Evolutionary conservation across 2,329 filamentous ascomycete genomes (phyloP).

Genomic region (Botryotinia convoluta): DNA sequence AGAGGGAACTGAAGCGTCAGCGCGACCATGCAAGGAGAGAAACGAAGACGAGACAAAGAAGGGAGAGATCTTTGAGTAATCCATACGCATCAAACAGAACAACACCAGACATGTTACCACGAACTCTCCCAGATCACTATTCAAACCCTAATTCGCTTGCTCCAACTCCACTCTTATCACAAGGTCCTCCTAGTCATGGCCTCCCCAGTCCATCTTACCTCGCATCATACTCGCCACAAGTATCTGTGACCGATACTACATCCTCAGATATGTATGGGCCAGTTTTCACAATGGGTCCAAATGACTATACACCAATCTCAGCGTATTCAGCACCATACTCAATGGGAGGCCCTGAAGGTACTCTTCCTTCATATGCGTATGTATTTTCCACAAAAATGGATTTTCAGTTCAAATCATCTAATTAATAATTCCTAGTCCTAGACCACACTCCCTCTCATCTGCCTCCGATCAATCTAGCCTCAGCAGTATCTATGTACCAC

Average conservation of each 20-base stretch:
- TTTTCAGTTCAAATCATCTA: neutral
- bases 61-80: constrained; percentile 41
- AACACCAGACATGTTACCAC: constrained; percentile 38
- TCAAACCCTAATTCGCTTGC: constrained; percentile 32
- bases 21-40: constrained; percentile 58
- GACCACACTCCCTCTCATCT: constrained; percentile 36
- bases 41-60: constrained; percentile 54
- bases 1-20: constrained; percentile 61
- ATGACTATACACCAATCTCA: constrained; percentile 32
- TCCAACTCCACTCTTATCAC: constrained; percentile 36
- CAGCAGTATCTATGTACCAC: constrained; percentile 29
- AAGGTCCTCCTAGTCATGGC: constrained; percentile 30
- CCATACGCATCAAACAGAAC: constrained; percentile 35
- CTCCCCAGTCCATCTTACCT: constrained; percentile 35
- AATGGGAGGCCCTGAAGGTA: constrained; percentile 25
- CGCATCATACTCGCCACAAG: constrained; percentile 33
- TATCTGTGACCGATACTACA: constrained; percentile 26
- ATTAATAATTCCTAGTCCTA: constrained; percentile 23
- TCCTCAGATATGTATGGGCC: constrained; percentile 36
- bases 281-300: constrained; percentile 36
- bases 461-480: constrained; percentile 32
- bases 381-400: constrained; percentile 8
- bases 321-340: constrained; percentile 35
- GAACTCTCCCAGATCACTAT: constrained; percentile 34
- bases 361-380: constrained; percentile 33